These are phyloP conservation scores for Thalia dealbata DNA, from an alignment of 176 grass and related monocot species.

Conservation along the genomic window DNA sequence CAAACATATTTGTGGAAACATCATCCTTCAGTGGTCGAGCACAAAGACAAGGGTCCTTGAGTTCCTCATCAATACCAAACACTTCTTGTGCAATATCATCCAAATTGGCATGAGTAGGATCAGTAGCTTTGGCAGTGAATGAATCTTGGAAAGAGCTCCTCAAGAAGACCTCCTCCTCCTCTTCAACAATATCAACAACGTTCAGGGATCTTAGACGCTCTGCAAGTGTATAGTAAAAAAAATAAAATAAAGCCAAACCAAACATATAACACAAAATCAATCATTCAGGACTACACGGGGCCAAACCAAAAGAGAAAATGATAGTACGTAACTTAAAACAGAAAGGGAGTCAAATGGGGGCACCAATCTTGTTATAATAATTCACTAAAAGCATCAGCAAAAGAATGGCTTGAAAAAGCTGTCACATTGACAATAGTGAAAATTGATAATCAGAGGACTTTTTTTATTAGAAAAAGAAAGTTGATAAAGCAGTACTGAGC, in stretches of 20 bases:
- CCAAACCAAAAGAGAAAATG: neutral
- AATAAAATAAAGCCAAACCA: conserved; percentile 11
- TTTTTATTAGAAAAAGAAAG: too few species aligned
- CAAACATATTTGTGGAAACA: conserved; percentile 23
- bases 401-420: too few species aligned
- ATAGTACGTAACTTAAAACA: neutral
- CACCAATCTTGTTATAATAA: neutral
- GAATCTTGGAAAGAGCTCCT: conserved; percentile 50
- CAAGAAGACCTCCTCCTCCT: conserved; percentile 81
- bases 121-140: conserved; percentile 38
- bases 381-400: too few species aligned
- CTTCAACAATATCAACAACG: conserved; percentile 71
- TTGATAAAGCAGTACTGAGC: too few species aligned
- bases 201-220: conserved; percentile 33
- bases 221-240: conserved; percentile 32
- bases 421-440: too few species aligned
- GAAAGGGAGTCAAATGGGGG: neutral
- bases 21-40: conserved; percentile 79
- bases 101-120: conserved; percentile 31
- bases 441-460: too few species aligned
- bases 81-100: conserved; percentile 46
- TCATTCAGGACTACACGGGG: neutral
- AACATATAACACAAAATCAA: conserved; percentile 15
- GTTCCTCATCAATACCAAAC: conserved; percentile 32
- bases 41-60: conserved; percentile 42